Conservation (phyloP, 2,329 filamentous ascomycete species). For the Helotiales sp. region DNA sequence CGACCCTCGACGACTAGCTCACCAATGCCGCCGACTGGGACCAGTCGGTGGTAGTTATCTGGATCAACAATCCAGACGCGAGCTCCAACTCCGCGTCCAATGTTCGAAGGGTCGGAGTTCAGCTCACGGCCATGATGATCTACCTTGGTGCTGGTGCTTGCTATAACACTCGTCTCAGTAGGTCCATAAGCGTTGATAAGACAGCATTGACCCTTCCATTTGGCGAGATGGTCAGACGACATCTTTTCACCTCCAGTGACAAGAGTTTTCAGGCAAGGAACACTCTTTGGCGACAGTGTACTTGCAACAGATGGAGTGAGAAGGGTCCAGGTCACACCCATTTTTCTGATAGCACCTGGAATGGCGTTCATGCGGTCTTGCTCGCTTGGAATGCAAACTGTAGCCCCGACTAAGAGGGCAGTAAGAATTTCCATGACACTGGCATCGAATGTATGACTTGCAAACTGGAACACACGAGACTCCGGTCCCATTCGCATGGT, state of each 20-base stretch:
- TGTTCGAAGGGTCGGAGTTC: background rate
- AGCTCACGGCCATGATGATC: background rate
- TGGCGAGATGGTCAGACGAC: conserved; percentile 54
- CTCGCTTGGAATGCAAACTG: conserved; percentile 34
- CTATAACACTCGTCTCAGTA: conserved; percentile 58
- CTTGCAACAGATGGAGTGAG: conserved; percentile 48
- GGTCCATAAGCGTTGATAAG: conserved; percentile 70
- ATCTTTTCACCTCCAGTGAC: conserved; percentile 90
- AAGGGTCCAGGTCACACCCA: conserved; percentile 29
- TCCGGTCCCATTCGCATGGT: background rate
- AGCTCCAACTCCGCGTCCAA: conserved; percentile 3
- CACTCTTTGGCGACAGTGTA: conserved; percentile 83
- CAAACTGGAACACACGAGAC: conserved; percentile 32
- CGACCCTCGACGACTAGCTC: conserved; percentile 50
- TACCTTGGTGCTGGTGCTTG: background rate
- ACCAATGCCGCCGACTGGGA: conserved; percentile 35
- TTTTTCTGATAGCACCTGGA: conserved; percentile 23
- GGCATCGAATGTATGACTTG: conserved; percentile 33
- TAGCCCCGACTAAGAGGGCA: conserved; percentile 30
- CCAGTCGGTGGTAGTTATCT: conserved; percentile 25
- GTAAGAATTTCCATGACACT: conserved; percentile 30
- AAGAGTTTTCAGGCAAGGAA: conserved; percentile 71
- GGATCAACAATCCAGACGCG: conserved; percentile 46
- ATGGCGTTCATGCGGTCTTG: conserved; percentile 31
- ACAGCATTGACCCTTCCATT: conserved; percentile 44